Percentiles rank a stretch among this genome's conserved stretches.
These are phyloP conservation scores for Scleroderma bovista DNA, from an alignment of 768 basidiomycete genomes.

Conservation along the genomic window DNA sequence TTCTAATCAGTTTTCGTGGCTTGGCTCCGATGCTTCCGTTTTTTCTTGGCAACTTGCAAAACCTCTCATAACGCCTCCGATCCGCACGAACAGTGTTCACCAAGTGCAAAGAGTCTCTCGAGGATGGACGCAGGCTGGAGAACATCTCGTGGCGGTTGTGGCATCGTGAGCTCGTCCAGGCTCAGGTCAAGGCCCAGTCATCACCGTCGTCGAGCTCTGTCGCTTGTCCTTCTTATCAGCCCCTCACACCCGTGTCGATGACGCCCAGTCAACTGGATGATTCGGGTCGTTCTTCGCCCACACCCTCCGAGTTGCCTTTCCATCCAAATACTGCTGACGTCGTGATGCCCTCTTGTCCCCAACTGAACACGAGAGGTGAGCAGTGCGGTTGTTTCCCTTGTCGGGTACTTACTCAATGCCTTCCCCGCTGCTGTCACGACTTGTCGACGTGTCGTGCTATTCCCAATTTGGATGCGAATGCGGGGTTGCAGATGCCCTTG, in stretches of 20 bases:
- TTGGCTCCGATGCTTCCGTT: no score
- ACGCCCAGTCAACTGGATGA: slow-evolving; percentile 8
- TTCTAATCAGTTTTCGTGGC: slow-evolving; percentile 6
- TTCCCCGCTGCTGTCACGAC: background rate
- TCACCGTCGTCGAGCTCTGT: slow-evolving; percentile 25
- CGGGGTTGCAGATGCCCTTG: background rate
- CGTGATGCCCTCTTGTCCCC: background rate
- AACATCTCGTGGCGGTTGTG: slow-evolving; percentile 87
- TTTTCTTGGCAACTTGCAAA: background rate
- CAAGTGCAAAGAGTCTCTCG: slow-evolving; percentile 73
- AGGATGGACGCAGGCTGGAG: slow-evolving; percentile 78
- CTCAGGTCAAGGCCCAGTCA: slow-evolving; percentile 20
- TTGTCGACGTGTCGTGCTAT: slow-evolving; percentile 1
- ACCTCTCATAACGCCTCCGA: no score
- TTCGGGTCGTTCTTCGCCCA: background rate
- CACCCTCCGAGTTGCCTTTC: background rate
- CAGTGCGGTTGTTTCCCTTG: background rate
- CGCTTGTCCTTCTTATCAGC: slow-evolving; percentile 7
- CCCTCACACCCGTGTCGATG: slow-evolving; percentile 20
- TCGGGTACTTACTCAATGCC: background rate
- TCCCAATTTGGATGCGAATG: background rate
- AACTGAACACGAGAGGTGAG: background rate
- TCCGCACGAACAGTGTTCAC: slow-evolving; percentile 58
- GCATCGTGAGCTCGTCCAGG: slow-evolving; percentile 55
- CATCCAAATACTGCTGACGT: background rate